Percentiles rank a stretch among this genome's conserved stretches.
These are phyloP conservation scores for Diaporthe amygdali DNA, from an alignment of 2,329 filamentous ascomycete species.

Conservation along the genomic window DNA sequence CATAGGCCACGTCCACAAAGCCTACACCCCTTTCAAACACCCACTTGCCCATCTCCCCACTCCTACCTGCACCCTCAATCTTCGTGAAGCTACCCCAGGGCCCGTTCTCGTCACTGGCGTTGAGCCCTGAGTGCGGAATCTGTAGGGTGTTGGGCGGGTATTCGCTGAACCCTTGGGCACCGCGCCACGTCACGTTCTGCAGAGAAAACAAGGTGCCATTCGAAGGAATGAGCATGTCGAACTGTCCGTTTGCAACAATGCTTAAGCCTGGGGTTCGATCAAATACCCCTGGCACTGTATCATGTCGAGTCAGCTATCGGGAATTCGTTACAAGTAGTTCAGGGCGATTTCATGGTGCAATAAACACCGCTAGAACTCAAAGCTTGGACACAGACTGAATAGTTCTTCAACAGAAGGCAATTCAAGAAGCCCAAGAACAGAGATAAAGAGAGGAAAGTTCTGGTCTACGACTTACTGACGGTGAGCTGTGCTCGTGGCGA, in stretches of 20 bases:
- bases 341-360: background rate
- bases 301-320: background rate
- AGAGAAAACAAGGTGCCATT: slow-evolving; percentile 12
- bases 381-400: too few relatives aligned
- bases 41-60: slow-evolving; percentile 5
- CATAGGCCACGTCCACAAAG: slow-evolving; percentile 9
- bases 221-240: slow-evolving; percentile 13
- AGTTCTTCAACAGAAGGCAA: too few relatives aligned
- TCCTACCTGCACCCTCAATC: background rate
- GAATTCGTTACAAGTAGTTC: too few relatives aligned
- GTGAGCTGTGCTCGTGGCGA: background rate
- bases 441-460: too few relatives aligned
- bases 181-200: slow-evolving; percentile 22
- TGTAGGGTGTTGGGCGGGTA: slow-evolving; percentile 13
- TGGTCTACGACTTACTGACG: background rate
- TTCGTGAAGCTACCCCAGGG: background rate
- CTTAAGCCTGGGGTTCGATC: background rate
- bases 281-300: slow-evolving; percentile 1
- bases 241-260: slow-evolving; percentile 14
- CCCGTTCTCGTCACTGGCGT: background rate
- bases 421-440: too few relatives aligned
- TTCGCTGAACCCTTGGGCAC: slow-evolving; percentile 15
- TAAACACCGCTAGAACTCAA: too few relatives aligned
- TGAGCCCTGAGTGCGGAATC: slow-evolving; percentile 3
- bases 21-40: slow-evolving; percentile 8